Base-by-base conservation (phyloP, 140 eudicot genomes). In the Senecio squalidus region DNA sequence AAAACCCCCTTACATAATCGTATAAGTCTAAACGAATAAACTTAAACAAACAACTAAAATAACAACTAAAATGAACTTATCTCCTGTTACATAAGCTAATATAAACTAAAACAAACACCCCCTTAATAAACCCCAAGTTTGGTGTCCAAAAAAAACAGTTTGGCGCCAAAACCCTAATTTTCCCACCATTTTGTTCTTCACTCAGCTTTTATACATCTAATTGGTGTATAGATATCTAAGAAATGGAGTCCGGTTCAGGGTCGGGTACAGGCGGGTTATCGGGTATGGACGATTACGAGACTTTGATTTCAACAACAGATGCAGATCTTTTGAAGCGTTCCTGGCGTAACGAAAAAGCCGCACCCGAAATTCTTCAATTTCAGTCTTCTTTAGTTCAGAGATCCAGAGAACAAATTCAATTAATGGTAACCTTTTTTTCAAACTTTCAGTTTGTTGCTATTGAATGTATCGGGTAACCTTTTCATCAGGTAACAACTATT, bases 271-370 rank as follows among this genome's bases (percentile, higher is more conserved):
- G 81, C 23, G 70, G 0, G 62, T 77, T 51, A 73, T 66, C 55
- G 18, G 20, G n/a, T n/a, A n/a, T n/a, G 76, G 73, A 83, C 21
- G 97, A 85, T 59, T 80, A 80, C 58, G 98, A 90, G 68, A 60
- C 76, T 34, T 67, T 86, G 59, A 76, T 78, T 55, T 80, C 94
- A 20, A 86, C 95, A 4, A 83, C 98, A 5, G 98, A 90, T 26
- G 90, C 87, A 0, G 94, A 91, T 72, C 88, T 86, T 20, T 45
- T 91, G 52, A 91, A 91, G 64, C 71, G 82, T 25, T 85, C 88
- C 22, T 91, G 98, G 98, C 84, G 86, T 50, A 86, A 86, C 49
- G 98, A 91, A 81, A 91, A 86, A 57, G 95, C 91, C 0, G 85
- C 98, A 18, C 98, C 98, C 14, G 88, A 91, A 67, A 86, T 91